Evolutionary conservation across 2,329 filamentous ascomycete genomes (phyloP), one percentile per base, ranked within the genome.

Genomic region (Orbilia oligospora): DNA sequence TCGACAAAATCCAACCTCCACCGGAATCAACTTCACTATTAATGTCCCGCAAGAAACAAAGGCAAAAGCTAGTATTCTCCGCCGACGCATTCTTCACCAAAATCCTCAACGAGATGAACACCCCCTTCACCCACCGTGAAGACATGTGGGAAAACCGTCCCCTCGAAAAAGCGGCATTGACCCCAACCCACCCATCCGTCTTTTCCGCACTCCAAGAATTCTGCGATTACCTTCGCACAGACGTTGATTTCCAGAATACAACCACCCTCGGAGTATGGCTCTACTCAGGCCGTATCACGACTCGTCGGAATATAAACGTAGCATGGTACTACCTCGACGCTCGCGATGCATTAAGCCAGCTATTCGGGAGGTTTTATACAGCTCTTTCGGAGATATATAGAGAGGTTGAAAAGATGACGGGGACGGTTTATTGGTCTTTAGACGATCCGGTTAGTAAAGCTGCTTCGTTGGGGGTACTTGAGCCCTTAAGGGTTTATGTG

Each of bases 121-220:
- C 12, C 18, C 66, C 36, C 14, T 70, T 70, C 27, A 18, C 41
- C 4, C 51, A 58, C 66, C 51, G 38, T 8, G 53, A 70, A 22
- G 53, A 58, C 38, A 27, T 51, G 12, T 49, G 36, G 30, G 18
- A 49, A 22, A 5, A 16, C 44, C 44, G 68, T 5, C 56, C 68
- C 18, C 27, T 36, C 14, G 68, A 64, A 55, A 33, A 22, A 38
- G 30, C 27, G 46, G 18, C 8, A 16, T 65, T 18, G 46, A 18
- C 22, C 22, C 46, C 22, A 9, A 8, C 20, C 30, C 36, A 36
- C 16, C 46, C 55, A 1, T 61, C 51, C 36, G 30, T 65, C 2
- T 71, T 53, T 18, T 5, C 44, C 20, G 55, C 46, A 3, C 56
- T 71, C 10, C 56, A 71, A 65, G 56, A 71, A 18, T 55, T 71